These are phyloP conservation scores for Colletotrichum tofieldiae DNA, from an alignment of 2,329 filamentous ascomycete genomes.

Conservation along the genomic window DNA sequence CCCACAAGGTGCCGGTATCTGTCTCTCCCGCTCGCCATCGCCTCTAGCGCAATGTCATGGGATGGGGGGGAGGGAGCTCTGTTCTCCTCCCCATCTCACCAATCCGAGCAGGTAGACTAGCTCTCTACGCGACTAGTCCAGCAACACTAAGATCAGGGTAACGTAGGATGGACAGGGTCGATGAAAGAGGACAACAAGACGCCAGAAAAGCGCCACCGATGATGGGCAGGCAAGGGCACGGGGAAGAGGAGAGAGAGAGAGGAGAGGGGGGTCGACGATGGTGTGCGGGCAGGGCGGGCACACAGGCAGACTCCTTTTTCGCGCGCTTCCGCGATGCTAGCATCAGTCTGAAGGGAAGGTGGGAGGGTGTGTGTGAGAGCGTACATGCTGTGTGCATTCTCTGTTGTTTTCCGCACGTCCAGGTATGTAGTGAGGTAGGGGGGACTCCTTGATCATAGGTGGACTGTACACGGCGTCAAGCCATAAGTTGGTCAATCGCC, in stretches of 20 bases:
- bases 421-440: neutral
- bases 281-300: neutral
- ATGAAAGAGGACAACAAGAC: conserved; percentile 14
- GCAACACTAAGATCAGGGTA: conserved; percentile 21
- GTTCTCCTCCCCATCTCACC: conserved; percentile 22
- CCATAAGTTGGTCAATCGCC: conserved; percentile 23
- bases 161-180: conserved; percentile 36
- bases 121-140: conserved; percentile 6
- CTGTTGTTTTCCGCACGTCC: neutral
- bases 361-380: neutral
- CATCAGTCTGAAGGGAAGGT: neutral
- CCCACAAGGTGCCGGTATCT: conserved; percentile 32
- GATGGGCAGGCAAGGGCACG: conserved; percentile 25
- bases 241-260: conserved; percentile 12
- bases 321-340: conserved; percentile 8
- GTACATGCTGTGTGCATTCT: neutral
- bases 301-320: conserved; percentile 4
- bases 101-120: conserved; percentile 18
- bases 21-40: conserved; percentile 36
- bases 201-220: conserved; percentile 37
- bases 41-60: conserved; percentile 29
- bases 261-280: neutral
- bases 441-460: conserved; percentile 5
- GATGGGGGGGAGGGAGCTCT: conserved; percentile 3
- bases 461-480: conserved; percentile 4